Evolutionary conservation across 139 green algal genomes (phyloP), one percentile per base, ranked within the genome.

Genomic region (Pleodorina starrii): DNA sequence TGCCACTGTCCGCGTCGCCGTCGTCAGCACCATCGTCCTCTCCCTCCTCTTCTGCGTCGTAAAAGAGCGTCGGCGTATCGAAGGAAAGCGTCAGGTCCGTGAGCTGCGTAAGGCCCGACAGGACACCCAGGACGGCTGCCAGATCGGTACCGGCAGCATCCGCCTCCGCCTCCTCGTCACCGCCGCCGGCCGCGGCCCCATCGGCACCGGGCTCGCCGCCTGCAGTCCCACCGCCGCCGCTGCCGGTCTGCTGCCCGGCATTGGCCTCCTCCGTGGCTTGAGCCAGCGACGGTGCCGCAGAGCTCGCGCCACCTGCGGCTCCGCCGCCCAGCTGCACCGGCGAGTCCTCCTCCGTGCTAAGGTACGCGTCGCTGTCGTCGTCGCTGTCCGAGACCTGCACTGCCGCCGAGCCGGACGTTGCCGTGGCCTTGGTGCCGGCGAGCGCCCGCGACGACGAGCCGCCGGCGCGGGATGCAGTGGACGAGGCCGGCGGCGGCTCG

Each of bases 41-140:
- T 0, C 40, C 60, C 29, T 77, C 27, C 10, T 87, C 81, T 0
- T 87, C 42, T 29, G 21, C 21, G 42, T 50, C 43, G 60, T 87
- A 77, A 7, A 78, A 78, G 6, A 87, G 81, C 81, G 81, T 87
- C 38, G 81, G 81, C 42, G 60, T 48, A 59, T 87, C 81, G 44
- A 87, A 87, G 2, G 81, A 87, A 27, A 87, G 59, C 16, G 60
- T 77, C 5, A 87, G 60, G 40, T 87, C 81, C 29, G 60, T 78
- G 11, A 87, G 60, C 81, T 87, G 81, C 42, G 60, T 87, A 19
- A 87, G 21, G 38, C 60, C 81, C 6, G 43, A 29, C 42, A 87
- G 60, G 14, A 69, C 60, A 0, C 42, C 19, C 60, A 87, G 16
- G 7, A 78, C 81, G 2, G 43, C 21, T 5, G 43, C 17, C 81